Evolutionary conservation across 2,329 filamentous ascomycete species (phyloP).

Genomic region (Aspergillus phoenicis): DNA sequence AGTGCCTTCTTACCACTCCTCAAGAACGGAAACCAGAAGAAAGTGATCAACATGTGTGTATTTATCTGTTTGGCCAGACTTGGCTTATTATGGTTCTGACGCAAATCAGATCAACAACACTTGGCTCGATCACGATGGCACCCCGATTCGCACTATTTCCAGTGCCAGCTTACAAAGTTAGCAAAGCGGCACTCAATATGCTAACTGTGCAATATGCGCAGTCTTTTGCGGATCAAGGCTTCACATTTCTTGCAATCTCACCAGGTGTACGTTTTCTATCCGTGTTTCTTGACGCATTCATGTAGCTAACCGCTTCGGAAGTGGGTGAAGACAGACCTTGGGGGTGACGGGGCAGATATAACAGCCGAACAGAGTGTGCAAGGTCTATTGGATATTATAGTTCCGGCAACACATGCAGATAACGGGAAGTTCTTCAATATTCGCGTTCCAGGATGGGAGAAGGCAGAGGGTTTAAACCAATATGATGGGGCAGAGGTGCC

Average conservation of each 20-base stretch:
- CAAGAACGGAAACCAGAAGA: slow-evolving; percentile 40
- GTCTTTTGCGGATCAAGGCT: slow-evolving; percentile 40
- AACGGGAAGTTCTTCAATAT: slow-evolving; percentile 52
- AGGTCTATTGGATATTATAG: slow-evolving; percentile 48
- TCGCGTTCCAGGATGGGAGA: slow-evolving; percentile 34
- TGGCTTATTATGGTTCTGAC: background rate
- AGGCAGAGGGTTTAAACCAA: background rate
- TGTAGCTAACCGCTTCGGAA: slow-evolving; percentile 14
- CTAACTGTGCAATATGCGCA: slow-evolving; percentile 45
- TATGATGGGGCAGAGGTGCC: background rate
- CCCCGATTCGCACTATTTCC: slow-evolving; percentile 24
- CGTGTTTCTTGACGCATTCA: background rate
- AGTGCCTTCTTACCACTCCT: slow-evolving; percentile 40
- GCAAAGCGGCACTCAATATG: slow-evolving; percentile 53
- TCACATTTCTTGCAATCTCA: slow-evolving; percentile 45
- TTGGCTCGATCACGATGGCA: slow-evolving; percentile 44
- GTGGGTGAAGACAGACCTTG: slow-evolving; percentile 50
- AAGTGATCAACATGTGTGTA: slow-evolving; percentile 46
- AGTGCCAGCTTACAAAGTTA: slow-evolving; percentile 47
- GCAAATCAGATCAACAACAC: slow-evolving; percentile 37
- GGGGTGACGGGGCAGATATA: slow-evolving; percentile 42
- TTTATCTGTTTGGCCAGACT: too few species aligned
- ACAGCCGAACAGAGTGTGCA: slow-evolving; percentile 37
- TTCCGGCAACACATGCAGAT: slow-evolving; percentile 38
- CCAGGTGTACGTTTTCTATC: slow-evolving; percentile 47